These are phyloP conservation scores for Tillandsia fasciculata DNA, from an alignment of 176 grass and related monocot genomes.

Conservation along the genomic window DNA sequence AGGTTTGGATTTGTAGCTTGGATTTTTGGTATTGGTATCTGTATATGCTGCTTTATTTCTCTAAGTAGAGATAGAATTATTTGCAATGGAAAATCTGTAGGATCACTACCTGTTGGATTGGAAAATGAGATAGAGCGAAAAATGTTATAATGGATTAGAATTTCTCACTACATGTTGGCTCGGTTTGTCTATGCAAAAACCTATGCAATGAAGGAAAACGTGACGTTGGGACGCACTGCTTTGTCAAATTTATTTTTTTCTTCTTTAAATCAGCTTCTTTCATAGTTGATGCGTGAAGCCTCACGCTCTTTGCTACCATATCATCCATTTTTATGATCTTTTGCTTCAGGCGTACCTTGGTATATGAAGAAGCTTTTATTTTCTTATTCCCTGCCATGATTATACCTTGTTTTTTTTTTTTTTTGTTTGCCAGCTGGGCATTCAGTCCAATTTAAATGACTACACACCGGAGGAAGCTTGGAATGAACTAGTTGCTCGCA, in stretches of 20 bases:
- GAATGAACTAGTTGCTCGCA: slow-evolving; percentile 61
- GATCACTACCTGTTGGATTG: too few relatives aligned
- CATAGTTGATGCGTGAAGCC: neutral
- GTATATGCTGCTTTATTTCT: neutral
- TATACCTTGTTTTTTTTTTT: slow-evolving; percentile 14
- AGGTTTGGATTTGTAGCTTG: slow-evolving; percentile 28
- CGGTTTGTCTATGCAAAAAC: too few relatives aligned
- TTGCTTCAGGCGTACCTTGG: neutral
- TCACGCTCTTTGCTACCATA: neutral
- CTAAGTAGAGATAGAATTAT: neutral
- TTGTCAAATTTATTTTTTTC: neutral
- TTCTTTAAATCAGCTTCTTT: neutral
- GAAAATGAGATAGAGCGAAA: too few relatives aligned
- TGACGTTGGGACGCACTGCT: neutral
- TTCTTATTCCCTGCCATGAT: neutral
- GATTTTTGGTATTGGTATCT: neutral
- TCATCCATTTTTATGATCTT: neutral
- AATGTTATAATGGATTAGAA: too few relatives aligned
- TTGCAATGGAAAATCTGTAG: neutral
- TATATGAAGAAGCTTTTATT: neutral
- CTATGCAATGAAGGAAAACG: too few relatives aligned
- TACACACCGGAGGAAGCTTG: slow-evolving; percentile 73
- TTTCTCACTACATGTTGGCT: too few relatives aligned
- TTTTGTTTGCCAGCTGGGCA: slow-evolving; percentile 49
- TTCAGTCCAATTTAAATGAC: slow-evolving; percentile 37